Conservation (phyloP, 176 grass and related monocot genomes). For the Cenchrus purpureus region DNA sequence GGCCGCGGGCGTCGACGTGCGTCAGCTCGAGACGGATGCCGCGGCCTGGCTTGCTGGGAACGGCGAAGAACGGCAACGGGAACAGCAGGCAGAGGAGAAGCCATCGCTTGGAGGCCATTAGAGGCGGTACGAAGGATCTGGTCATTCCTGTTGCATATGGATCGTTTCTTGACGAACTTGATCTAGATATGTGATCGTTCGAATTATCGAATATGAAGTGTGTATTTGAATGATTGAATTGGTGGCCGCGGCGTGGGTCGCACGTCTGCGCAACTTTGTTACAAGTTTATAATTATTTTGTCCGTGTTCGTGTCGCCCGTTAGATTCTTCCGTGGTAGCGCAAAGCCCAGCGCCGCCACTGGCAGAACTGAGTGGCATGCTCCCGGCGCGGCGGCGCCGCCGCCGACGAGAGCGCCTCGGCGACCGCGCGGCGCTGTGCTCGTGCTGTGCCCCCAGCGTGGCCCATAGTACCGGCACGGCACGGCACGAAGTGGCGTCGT, state of each 20-base stretch:
- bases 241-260: neutral
- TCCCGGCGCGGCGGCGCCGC: neutral
- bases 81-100: constrained; percentile 41
- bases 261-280: neutral
- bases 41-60: neutral
- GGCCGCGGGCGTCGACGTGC: constrained; percentile 38
- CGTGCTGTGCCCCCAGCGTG: no score
- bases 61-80: constrained; percentile 15
- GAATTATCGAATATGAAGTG: neutral
- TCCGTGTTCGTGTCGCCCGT: neutral
- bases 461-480: no score
- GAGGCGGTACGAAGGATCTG: neutral
- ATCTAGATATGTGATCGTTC: neutral
- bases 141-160: neutral
- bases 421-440: no score
- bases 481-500: no score
- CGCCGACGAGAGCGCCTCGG: no score
- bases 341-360: no score
- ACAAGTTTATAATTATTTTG: no score
- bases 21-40: constrained; percentile 55
- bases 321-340: neutral
- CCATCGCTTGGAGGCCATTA: constrained; percentile 19
- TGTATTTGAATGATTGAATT: constrained; percentile 21
- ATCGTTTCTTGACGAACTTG: neutral
- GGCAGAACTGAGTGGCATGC: neutral